Evolutionary conservation across 2,329 filamentous ascomycete species (phyloP).

Genomic region (Paramyrothecium roridum): DNA sequence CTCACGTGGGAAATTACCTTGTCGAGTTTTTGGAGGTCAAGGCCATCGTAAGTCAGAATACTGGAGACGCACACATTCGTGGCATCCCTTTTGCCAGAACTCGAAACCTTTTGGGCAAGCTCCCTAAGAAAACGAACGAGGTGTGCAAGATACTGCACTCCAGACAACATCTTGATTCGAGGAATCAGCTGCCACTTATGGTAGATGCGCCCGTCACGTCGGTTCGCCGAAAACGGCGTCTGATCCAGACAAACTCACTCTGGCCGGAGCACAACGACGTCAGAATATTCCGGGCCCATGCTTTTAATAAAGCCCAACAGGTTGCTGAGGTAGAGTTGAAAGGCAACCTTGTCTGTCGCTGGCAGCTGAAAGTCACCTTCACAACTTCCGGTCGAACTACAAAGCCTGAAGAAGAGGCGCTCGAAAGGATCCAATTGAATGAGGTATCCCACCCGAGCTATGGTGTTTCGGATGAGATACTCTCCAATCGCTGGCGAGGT

Average conservation of each 20-base stretch:
- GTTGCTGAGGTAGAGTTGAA: slow-evolving; percentile 16
- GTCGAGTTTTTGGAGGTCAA: slow-evolving; percentile 39
- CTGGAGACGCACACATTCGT: slow-evolving; percentile 24
- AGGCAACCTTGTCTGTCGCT: slow-evolving; percentile 49
- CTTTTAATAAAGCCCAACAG: slow-evolving; percentile 3
- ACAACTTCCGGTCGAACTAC: slow-evolving; percentile 12
- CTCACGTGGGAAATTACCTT: slow-evolving; percentile 14
- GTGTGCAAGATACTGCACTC: slow-evolving; percentile 32
- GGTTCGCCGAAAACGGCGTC: slow-evolving; percentile 24
- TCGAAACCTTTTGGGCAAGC: slow-evolving; percentile 27
- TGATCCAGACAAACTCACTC: slow-evolving; percentile 53
- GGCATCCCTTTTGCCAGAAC: slow-evolving; percentile 35
- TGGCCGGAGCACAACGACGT: slow-evolving; percentile 37
- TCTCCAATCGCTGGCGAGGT: slow-evolving; percentile 31
- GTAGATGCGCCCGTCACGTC: too few relatives aligned
- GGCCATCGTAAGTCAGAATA: slow-evolving; percentile 28
- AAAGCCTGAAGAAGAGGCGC: slow-evolving; percentile 30
- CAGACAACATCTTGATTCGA: slow-evolving; percentile 22
- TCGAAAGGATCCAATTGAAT: slow-evolving; percentile 25
- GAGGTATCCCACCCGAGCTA: slow-evolving; percentile 27
- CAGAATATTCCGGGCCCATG: slow-evolving; percentile 10
- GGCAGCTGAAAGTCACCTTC: slow-evolving; percentile 33
- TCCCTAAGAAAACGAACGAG: slow-evolving; percentile 39
- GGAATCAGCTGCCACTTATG: too few relatives aligned
- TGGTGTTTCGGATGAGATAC: slow-evolving; percentile 20